These are phyloP conservation scores for Claviceps humidiphila DNA, from an alignment of 2,329 filamentous ascomycete species.

Conservation along the genomic window DNA sequence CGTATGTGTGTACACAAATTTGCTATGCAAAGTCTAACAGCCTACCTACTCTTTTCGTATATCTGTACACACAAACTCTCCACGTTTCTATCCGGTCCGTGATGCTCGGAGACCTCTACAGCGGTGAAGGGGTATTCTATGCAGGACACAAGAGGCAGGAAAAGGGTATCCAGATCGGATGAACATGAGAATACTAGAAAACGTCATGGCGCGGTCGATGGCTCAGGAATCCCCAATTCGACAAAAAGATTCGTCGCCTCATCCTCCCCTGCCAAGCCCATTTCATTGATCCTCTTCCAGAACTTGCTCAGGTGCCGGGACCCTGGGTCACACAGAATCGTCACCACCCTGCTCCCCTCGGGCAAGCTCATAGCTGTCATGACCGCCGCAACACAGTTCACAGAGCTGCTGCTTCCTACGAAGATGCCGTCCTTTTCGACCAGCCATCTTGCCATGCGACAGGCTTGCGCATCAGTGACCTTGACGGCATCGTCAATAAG, in stretches of 20 bases:
- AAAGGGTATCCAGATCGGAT: too few relatives aligned
- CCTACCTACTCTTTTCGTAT: too few relatives aligned
- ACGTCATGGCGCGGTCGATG: not conserved
- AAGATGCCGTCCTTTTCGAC: conserved; percentile 95
- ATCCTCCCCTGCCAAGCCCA: conserved; percentile 49
- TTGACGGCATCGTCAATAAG: conserved; percentile 82
- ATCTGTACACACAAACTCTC: too few relatives aligned
- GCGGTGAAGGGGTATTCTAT: too few relatives aligned
- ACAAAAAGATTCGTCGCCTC: conserved; percentile 33
- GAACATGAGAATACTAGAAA: not conserved
- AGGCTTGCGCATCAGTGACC: conserved; percentile 79
- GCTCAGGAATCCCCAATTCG: conserved; percentile 31
- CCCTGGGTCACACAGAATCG: conserved; percentile 76
- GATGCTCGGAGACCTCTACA: too few relatives aligned
- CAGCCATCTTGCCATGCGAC: conserved; percentile 88
- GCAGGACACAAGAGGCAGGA: too few relatives aligned
- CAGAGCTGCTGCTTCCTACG: conserved; percentile 85
- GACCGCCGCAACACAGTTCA: conserved; percentile 81
- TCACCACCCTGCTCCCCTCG: conserved; percentile 55
- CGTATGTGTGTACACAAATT: not conserved
- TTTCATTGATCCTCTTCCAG: conserved; percentile 59
- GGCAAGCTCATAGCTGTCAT: conserved; percentile 51
- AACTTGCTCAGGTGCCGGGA: conserved; percentile 74
- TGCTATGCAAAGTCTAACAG: too few relatives aligned
- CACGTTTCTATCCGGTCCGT: too few relatives aligned